These are phyloP conservation scores for Chytriomyces hyalinus DNA, from an alignment of 192 early-diverging fungal genomes.

Conservation along the genomic window DNA sequence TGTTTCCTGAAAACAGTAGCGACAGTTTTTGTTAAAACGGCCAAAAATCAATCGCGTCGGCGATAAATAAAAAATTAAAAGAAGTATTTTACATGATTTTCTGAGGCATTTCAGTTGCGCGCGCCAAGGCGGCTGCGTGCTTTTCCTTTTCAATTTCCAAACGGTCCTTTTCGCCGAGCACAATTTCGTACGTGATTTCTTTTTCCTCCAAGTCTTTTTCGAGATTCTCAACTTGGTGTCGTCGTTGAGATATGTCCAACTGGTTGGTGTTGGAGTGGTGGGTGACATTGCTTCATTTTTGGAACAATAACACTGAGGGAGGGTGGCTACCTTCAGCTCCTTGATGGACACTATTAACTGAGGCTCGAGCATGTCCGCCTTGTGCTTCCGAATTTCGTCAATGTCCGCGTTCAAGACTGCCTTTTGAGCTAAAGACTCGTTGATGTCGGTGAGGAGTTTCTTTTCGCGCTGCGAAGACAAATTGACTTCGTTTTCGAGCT, in stretches of 20 bases:
- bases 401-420: constrained; percentile 56
- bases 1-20: constrained; percentile 55
- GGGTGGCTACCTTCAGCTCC: constrained; percentile 56
- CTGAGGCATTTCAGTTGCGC: constrained; percentile 64
- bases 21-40: background rate
- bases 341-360: constrained; percentile 66
- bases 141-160: constrained; percentile 63
- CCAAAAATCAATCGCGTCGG: background rate
- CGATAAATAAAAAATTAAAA: constrained; percentile 10
- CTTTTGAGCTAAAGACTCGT: constrained; percentile 51
- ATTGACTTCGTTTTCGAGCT: constrained; percentile 67
- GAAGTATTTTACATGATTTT: constrained; percentile 61
- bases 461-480: constrained; percentile 58
- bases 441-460: constrained; percentile 58
- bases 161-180: constrained; percentile 60
- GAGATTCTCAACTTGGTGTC: constrained; percentile 67
- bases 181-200: constrained; percentile 58
- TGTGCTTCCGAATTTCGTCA: constrained; percentile 67
- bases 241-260: constrained; percentile 64
- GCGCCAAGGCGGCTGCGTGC: constrained; percentile 54
- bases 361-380: constrained; percentile 70
- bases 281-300: constrained; percentile 24
- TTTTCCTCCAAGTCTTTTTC: constrained; percentile 72
- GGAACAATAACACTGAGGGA: background rate
- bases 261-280: constrained; percentile 24